These are phyloP conservation scores for Fusarium incarnatum DNA, from an alignment of 2,329 filamentous ascomycete species.

Conservation along the genomic window DNA sequence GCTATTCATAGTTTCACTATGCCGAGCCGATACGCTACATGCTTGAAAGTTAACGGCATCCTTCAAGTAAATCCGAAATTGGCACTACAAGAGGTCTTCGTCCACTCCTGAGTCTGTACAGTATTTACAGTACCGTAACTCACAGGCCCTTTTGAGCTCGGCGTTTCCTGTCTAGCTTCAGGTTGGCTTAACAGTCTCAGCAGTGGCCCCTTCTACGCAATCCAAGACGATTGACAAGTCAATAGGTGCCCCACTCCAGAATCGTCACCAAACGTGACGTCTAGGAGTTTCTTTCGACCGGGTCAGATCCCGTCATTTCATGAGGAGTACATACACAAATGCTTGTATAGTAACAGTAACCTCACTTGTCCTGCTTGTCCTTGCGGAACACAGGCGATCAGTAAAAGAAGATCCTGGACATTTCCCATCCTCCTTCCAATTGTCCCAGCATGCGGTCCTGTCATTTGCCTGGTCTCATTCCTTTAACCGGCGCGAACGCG, in stretches of 20 bases:
- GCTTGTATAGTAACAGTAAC: background rate
- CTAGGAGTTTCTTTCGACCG: background rate
- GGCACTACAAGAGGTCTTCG: background rate
- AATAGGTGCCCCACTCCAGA: slow-evolving; percentile 26
- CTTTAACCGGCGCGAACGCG: slow-evolving; percentile 9
- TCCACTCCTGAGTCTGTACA: background rate
- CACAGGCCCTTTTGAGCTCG: slow-evolving; percentile 17
- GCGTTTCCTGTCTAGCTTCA: slow-evolving; percentile 30
- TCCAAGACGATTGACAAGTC: slow-evolving; percentile 14
- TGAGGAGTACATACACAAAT: background rate
- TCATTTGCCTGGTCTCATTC: slow-evolving; percentile 19
- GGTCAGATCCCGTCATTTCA: background rate
- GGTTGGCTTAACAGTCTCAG: slow-evolving; percentile 24
- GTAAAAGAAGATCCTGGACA: background rate
- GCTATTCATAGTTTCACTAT: slow-evolving; percentile 22
- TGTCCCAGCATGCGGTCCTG: slow-evolving; percentile 8
- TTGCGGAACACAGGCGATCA: background rate
- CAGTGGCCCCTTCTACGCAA: slow-evolving; percentile 15
- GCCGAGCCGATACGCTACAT: slow-evolving; percentile 10
- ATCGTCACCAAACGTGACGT: slow-evolving; percentile 30
- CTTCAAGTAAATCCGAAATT: slow-evolving; percentile 11
- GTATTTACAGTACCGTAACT: background rate
- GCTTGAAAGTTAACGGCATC: background rate
- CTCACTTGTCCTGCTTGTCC: background rate
- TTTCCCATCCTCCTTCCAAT: background rate